Conservation (phyloP, 768 basidiomycete genomes). For the Lactarius hatsudake region DNA sequence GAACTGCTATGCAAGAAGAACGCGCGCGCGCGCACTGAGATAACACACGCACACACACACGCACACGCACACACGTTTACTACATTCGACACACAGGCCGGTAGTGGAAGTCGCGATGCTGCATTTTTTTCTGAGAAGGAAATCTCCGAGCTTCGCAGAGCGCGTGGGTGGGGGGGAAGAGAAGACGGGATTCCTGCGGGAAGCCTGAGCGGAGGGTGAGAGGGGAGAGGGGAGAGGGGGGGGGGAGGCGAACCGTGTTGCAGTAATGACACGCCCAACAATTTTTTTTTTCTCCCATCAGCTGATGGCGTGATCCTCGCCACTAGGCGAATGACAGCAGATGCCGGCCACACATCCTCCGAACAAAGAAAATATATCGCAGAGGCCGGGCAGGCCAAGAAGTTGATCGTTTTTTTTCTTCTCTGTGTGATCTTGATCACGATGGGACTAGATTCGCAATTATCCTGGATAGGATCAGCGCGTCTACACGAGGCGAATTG, state of each 20-base stretch:
- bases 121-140: background rate
- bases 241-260: background rate
- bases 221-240: background rate
- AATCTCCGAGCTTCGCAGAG: background rate
- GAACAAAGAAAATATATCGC: background rate
- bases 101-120: background rate
- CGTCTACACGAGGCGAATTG: slow-evolving; percentile 9
- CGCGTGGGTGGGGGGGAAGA: background rate
- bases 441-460: slow-evolving; percentile 19
- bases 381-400: background rate
- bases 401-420: slow-evolving; percentile 4
- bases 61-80: background rate
- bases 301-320: background rate
- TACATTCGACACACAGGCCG: background rate
- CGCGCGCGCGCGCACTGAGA: background rate
- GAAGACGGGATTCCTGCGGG: background rate
- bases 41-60: background rate
- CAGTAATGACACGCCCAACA: background rate
- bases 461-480: slow-evolving; percentile 21
- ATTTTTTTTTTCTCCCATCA: background rate
- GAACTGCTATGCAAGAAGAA: background rate
- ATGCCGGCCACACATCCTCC: slow-evolving; percentile 4
- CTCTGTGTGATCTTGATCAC: slow-evolving; percentile 8
- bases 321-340: background rate
- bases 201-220: background rate